phyloP scores from a whole-genome alignment of 495 filamentous ascomycete genomes.

The Penicillium riverlandense region DNA sequence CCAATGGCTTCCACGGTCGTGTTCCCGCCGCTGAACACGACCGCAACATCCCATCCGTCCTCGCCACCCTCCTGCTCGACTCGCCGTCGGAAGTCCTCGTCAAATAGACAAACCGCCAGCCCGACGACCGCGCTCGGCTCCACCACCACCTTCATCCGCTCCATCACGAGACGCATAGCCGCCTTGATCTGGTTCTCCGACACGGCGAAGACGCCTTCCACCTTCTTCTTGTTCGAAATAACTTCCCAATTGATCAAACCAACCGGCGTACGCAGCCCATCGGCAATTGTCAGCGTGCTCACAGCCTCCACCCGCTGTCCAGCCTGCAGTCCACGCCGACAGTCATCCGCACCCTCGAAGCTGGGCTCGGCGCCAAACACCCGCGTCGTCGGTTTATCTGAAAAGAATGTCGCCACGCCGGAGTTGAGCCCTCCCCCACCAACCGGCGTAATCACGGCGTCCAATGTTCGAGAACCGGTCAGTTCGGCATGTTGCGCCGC shows the following conservation, averaged over 20 bases:
- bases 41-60: constrained; percentile 77
- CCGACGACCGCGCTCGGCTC: constrained; percentile 87
- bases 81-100: constrained; percentile 70
- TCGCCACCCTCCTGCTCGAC: constrained; percentile 65
- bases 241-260: constrained; percentile 73
- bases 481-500: constrained; percentile 55
- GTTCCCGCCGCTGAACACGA: constrained; percentile 90
- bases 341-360: constrained; percentile 82
- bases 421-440: constrained; percentile 86
- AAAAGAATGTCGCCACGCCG: constrained; percentile 70
- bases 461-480: constrained; percentile 29
- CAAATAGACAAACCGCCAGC: constrained; percentile 73
- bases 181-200: constrained; percentile 75
- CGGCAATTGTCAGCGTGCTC: constrained; percentile 74
- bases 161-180: constrained; percentile 71
- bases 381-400: constrained; percentile 47
- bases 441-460: constrained; percentile 79
- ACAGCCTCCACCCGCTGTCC: constrained; percentile 59
- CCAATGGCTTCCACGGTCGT: constrained; percentile 70
- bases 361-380: constrained; percentile 92
- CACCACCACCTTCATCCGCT: constrained; percentile 86
- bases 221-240: constrained; percentile 65
- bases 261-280: constrained; percentile 82
- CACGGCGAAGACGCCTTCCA: constrained; percentile 68
- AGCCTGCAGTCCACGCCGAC: constrained; percentile 54